These are phyloP conservation scores for Cladophialophora yegresii DNA, from an alignment of 2,329 filamentous ascomycete species.

Conservation along the genomic window DNA sequence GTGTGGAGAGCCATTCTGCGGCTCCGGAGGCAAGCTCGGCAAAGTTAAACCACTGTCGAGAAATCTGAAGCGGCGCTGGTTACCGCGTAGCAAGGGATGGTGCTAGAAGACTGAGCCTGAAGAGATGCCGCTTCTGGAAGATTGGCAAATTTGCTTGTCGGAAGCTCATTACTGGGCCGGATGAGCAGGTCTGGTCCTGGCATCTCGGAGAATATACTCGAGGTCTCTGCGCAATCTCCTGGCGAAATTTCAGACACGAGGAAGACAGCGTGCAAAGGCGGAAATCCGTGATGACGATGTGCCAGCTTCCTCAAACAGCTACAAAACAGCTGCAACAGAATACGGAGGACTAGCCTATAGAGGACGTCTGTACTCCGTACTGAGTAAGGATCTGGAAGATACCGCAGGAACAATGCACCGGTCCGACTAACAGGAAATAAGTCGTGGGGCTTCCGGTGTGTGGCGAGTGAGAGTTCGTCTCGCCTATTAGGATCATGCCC, in stretches of 20 bases:
- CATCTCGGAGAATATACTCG: conserved; percentile 1
- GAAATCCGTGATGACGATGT: background rate
- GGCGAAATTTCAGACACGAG: background rate
- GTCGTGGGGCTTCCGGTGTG: conserved; percentile 10
- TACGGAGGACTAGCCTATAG: background rate
- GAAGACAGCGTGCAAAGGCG: background rate
- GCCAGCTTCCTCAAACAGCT: background rate
- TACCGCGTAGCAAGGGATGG: background rate
- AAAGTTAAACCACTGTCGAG: background rate
- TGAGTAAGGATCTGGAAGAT: background rate
- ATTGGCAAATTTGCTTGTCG: conserved; percentile 11
- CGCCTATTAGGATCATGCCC: conserved; percentile 7
- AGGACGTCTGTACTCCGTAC: too few relatives aligned
- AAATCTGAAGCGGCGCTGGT: background rate
- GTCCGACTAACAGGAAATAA: background rate
- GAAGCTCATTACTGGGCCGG: conserved; percentile 7
- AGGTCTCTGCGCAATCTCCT: conserved; percentile 15
- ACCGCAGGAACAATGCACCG: background rate
- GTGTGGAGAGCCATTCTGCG: background rate
- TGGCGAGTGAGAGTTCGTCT: conserved; percentile 16
- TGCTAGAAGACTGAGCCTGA: background rate
- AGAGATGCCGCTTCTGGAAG: conserved; percentile 10
- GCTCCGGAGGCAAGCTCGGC: background rate
- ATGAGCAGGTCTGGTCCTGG: conserved; percentile 13
- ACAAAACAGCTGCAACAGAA: background rate